Evolutionary conservation across 306 rosid genomes (phyloP).

Genomic region (Castanopsis chinensis): DNA sequence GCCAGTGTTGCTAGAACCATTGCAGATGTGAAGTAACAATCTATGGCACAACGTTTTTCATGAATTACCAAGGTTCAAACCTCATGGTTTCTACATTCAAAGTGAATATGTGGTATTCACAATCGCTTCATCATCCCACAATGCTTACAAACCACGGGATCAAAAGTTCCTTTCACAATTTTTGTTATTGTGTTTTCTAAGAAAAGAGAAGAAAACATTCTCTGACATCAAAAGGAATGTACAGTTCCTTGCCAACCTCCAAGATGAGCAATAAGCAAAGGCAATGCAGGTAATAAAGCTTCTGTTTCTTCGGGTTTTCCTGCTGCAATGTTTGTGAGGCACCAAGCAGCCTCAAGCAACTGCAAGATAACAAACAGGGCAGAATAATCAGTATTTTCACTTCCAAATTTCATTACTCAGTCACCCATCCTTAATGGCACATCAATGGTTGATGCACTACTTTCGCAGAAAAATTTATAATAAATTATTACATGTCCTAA

Average conservation of each 20-base stretch:
- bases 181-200: not conserved
- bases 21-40: not conserved
- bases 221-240: constrained; percentile 19
- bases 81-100: not conserved
- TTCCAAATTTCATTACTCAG: not conserved
- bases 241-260: constrained; percentile 68
- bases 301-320: constrained; percentile 91
- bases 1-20: not conserved
- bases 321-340: constrained; percentile 97
- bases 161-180: not conserved
- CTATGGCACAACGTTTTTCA: not conserved
- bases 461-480: constrained; percentile 4
- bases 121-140: not conserved
- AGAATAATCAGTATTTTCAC: constrained; percentile 15
- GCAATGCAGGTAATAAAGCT: constrained; percentile 86
- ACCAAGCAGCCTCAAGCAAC: constrained; percentile 99
- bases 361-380: constrained; percentile 42
- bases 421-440: not conserved
- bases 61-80: not conserved
- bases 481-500: not conserved
- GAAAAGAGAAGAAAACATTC: not conserved
- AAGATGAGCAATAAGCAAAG: constrained; percentile 88
- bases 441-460: constrained; percentile 5
- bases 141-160: not conserved
- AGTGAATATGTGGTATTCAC: not conserved